Evolutionary conservation across 257 asterid genomes (phyloP).

Genomic region (Nyctanthes arbortristis): DNA sequence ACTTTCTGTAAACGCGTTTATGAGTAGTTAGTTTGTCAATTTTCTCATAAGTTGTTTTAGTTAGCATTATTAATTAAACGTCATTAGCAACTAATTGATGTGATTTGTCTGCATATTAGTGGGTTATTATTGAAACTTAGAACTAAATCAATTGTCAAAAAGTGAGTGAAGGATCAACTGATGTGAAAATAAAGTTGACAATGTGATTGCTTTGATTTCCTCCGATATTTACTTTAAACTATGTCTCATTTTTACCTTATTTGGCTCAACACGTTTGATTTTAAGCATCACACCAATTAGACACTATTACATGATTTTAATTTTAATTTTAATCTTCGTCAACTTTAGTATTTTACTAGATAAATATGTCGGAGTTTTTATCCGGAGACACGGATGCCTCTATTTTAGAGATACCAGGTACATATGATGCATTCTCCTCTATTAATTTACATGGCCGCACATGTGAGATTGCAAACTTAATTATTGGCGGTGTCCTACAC

Average conservation of each 20-base stretch:
- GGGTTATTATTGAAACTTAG: slow-evolving; percentile 47
- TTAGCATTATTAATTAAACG: slow-evolving; percentile 24
- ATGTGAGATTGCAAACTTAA: too few relatives aligned
- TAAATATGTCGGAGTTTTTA: too few relatives aligned
- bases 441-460: too few relatives aligned
- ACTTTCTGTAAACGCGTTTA: not conserved
- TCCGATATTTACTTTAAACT: slow-evolving; percentile 14
- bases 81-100: slow-evolving; percentile 36
- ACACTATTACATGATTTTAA: too few relatives aligned
- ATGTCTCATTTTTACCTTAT: not conserved
- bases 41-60: slow-evolving; percentile 11
- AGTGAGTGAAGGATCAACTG: slow-evolving; percentile 24
- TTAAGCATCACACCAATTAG: too few relatives aligned
- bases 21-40: not conserved
- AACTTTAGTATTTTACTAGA: too few relatives aligned
- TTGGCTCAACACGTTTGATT: too few relatives aligned
- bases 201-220: slow-evolving; percentile 24
- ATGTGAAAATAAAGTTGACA: slow-evolving; percentile 8
- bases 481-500: too few relatives aligned
- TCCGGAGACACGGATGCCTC: too few relatives aligned
- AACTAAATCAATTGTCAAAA: slow-evolving; percentile 41
- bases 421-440: too few relatives aligned
- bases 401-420: too few relatives aligned
- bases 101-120: slow-evolving; percentile 53
- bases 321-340: too few relatives aligned